A percentile compares a stretch with the other conserved stretches of the same genome.
Evolutionary conservation across 768 basidiomycete genomes (phyloP).

Genomic region (Kwoniella newhampshirensis): DNA sequence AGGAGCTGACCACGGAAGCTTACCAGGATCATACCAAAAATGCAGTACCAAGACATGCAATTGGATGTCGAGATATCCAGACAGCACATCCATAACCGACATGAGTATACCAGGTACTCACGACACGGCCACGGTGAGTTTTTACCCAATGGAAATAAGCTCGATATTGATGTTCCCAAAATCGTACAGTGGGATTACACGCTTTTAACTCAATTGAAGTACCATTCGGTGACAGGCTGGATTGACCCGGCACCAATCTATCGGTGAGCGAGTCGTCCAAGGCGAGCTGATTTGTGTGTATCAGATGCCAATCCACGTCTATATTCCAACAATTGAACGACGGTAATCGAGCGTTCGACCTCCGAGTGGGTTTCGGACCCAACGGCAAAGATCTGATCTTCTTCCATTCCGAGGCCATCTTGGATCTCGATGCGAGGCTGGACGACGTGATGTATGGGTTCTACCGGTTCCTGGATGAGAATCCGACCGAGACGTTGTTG

Average conservation of each 20-base stretch:
- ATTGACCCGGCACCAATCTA: constrained; percentile 13
- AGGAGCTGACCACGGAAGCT: not conserved
- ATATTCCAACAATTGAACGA: constrained; percentile 10
- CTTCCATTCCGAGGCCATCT: constrained; percentile 18
- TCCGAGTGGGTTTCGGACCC: constrained; percentile 12
- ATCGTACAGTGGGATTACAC: constrained; percentile 24
- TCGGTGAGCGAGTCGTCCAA: not conserved
- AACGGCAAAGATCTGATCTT: constrained; percentile 16
- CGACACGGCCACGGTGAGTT: constrained; percentile 17
- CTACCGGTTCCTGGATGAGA: constrained; percentile 17
- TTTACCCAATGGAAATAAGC: no score
- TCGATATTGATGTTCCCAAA: no score
- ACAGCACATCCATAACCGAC: constrained; percentile 11
- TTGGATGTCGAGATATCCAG: constrained; percentile 16
- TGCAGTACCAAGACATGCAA: constrained; percentile 10
- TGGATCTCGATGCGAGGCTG: constrained; percentile 16
- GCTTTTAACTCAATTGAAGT: constrained; percentile 10
- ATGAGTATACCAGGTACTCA: constrained; percentile 19
- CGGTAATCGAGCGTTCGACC: constrained; percentile 16
- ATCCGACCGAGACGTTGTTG: constrained; percentile 12
- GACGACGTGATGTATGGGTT: constrained; percentile 17
- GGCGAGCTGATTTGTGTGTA: not conserved
- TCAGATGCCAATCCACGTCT: constrained; percentile 5
- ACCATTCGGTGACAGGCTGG: constrained; percentile 5
- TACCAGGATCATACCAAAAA: constrained; percentile 9